Conservation (phyloP, 805 yeast genomes). For the Saturnispora besseyi region DNA sequence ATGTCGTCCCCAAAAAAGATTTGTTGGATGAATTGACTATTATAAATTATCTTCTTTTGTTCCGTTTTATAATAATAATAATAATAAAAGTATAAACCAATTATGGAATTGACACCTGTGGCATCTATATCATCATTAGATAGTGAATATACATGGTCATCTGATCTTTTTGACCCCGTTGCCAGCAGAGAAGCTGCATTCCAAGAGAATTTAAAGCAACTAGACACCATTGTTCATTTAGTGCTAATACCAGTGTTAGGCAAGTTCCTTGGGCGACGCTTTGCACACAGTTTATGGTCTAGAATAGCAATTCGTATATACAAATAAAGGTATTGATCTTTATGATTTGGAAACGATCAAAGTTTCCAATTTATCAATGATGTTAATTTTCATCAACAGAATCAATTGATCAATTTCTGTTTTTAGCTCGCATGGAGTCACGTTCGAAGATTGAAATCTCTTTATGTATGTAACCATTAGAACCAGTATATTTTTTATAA, state of each 20-base stretch:
- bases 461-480: constrained; percentile 20
- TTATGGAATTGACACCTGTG: constrained; percentile 37
- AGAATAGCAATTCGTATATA: constrained; percentile 17
- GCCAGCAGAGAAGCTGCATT: constrained; percentile 3
- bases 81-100: not conserved
- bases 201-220: constrained; percentile 34
- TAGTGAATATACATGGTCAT: constrained; percentile 9
- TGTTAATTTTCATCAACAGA: constrained; percentile 22
- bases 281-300: constrained; percentile 34
- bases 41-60: not conserved
- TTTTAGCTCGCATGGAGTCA: not conserved
- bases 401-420: constrained; percentile 14
- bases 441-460: not conserved
- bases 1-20: not conserved
- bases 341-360: constrained; percentile 6
- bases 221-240: constrained; percentile 47
- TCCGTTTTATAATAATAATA: not conserved
- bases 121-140: not conserved
- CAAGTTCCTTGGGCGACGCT: constrained; percentile 54
- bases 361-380: constrained; percentile 18
- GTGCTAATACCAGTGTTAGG: constrained; percentile 61
- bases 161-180: constrained; percentile 6
- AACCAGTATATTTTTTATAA: constrained; percentile 23
- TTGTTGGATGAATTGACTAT: not conserved
- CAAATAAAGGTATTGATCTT: not conserved